Base-by-base conservation (phyloP, 208 protist genomes). In the Crithidia brevicula region DNA sequence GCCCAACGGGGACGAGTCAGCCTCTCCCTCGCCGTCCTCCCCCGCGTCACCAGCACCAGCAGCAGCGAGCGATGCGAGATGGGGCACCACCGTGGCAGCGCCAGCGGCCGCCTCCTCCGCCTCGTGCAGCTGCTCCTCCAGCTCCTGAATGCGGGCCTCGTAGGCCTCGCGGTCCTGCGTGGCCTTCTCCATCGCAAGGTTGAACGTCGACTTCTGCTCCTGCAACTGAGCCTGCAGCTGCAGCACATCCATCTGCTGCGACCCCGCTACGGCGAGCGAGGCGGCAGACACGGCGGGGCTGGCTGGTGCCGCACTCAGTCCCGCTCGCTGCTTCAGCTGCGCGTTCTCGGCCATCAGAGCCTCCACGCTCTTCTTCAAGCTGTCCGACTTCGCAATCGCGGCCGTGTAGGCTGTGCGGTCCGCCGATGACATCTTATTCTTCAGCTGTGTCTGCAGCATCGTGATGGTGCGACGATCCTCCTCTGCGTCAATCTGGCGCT, bases 391-490 rank as follows among this genome's bases (percentile, higher is more conserved):
- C 43, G 58, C 70, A 50, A 86, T 67, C 50, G 77, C 81, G 6
- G 77, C 77, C 31, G 81, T 77, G 61, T 82, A 82, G 3, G 75
- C 72, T 0, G 56, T 70, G 57, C 76, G 74, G 45, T 72, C 67
- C 4, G 43, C 49, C 5, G 66, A 65, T 4, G 76, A 67, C 75
- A 86, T 67, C 23, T 71, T 66, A 36, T 68, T 79, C 42, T 72
- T 74, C 5, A 80, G 34, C 61, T 86, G 76, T 3, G 70, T 69
- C 68, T 82, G 81, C 31, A 82, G 60, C 50, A 69, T 38, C 16
- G 63, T 59, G 51, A 86, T 81, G 28, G 69, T 81, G 42, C 53
- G 70, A 49, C 75, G 70, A 45, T 86, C 76, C 18, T 86, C 76
- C 22, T 78, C 81, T 2, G 52, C 51, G 38, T 78, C 72, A 33